phyloP scores from a whole-genome alignment of 805 yeast species.

The Candida pini region DNA sequence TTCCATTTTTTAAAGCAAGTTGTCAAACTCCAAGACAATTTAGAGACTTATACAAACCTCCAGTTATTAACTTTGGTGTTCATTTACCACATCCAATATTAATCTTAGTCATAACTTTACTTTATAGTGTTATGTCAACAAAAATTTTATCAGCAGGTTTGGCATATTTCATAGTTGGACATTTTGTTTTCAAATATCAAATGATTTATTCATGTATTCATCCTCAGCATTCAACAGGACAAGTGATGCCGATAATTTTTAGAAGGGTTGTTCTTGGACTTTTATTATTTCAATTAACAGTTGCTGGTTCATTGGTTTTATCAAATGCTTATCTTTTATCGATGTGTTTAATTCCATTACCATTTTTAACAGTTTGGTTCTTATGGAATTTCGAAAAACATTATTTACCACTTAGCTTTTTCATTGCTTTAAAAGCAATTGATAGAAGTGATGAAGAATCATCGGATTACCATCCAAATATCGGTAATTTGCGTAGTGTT shows the following conservation, averaged over 20 bases:
- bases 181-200: slow-evolving; percentile 86
- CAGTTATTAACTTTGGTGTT: slow-evolving; percentile 86
- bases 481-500: background rate
- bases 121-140: slow-evolving; percentile 86
- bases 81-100: slow-evolving; percentile 89
- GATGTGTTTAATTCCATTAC: slow-evolving; percentile 67
- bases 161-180: slow-evolving; percentile 78
- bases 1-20: slow-evolving; percentile 57
- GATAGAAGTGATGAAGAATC: slow-evolving; percentile 7
- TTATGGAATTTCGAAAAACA: slow-evolving; percentile 79
- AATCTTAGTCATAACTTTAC: slow-evolving; percentile 75
- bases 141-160: slow-evolving; percentile 82
- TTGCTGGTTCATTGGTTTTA: slow-evolving; percentile 80
- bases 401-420: slow-evolving; percentile 73
- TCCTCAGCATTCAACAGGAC: slow-evolving; percentile 95
- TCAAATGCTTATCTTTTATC: slow-evolving; percentile 78
- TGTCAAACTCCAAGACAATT: slow-evolving; percentile 83
- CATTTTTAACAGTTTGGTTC: slow-evolving; percentile 57
- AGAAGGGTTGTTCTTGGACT: slow-evolving; percentile 79
- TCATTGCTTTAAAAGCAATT: slow-evolving; percentile 83
- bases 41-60: slow-evolving; percentile 73
- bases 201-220: slow-evolving; percentile 86
- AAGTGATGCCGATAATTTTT: slow-evolving; percentile 89
- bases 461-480: background rate
- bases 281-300: slow-evolving; percentile 79